phyloP scores from a whole-genome alignment of 768 basidiomycete genomes.

The Auriscalpium microsporum region DNA sequence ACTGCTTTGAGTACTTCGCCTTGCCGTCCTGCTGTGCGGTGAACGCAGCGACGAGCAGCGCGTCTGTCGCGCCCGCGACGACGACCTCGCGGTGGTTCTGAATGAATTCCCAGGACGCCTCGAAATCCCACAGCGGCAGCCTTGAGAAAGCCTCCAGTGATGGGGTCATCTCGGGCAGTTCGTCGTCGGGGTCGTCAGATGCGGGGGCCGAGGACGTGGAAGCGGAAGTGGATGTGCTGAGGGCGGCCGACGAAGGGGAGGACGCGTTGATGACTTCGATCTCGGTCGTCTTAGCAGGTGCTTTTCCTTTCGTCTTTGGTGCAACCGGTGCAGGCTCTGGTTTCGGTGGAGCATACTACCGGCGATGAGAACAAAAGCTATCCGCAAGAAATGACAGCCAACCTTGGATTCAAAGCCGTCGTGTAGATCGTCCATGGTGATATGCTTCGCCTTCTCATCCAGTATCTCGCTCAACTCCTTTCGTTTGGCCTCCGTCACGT shows the following conservation, averaged over 20 bases:
- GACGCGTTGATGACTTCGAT: slow-evolving; percentile 64
- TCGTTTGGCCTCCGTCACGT: slow-evolving; percentile 54
- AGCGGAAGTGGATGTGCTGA: slow-evolving; percentile 5
- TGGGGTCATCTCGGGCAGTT: slow-evolving; percentile 74
- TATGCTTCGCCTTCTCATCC: slow-evolving; percentile 79
- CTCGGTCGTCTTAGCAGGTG: slow-evolving; percentile 40
- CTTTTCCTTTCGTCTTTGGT: slow-evolving; percentile 29
- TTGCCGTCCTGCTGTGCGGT: slow-evolving; percentile 68
- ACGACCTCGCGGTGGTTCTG: slow-evolving; percentile 79
- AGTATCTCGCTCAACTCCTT: slow-evolving; percentile 56
- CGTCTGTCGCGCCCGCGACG: slow-evolving; percentile 79
- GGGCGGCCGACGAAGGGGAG: slow-evolving; percentile 11
- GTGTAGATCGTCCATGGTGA: slow-evolving; percentile 89
- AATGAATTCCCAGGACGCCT: slow-evolving; percentile 77
- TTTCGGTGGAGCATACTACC: slow-evolving; percentile 66
- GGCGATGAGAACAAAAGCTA: no score
- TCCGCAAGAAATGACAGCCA: background rate
- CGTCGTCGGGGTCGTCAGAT: slow-evolving; percentile 36
- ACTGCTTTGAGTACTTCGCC: slow-evolving; percentile 66
- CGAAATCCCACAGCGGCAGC: slow-evolving; percentile 66
- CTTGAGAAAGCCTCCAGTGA: slow-evolving; percentile 69
- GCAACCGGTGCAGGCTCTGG: slow-evolving; percentile 64
- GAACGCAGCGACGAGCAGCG: slow-evolving; percentile 85
- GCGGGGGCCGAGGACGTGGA: slow-evolving; percentile 2
- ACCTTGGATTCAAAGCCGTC: slow-evolving; percentile 83